phyloP scores from a whole-genome alignment of 352 stramenopile species.

The Phytopythium chamaehyphon region DNA sequence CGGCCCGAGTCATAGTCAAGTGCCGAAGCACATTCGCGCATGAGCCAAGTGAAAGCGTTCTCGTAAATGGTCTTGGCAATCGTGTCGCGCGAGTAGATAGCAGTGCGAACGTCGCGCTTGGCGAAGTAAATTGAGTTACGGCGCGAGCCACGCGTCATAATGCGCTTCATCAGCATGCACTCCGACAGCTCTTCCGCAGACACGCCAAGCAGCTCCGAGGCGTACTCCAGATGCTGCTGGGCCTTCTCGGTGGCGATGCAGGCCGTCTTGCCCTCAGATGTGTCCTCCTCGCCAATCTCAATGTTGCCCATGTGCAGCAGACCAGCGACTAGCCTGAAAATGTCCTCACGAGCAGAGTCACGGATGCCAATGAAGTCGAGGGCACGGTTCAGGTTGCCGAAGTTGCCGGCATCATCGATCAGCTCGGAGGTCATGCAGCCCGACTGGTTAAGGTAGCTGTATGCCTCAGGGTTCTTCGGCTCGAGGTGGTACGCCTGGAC shows the following conservation, averaged over 20 bases:
- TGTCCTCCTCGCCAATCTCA: conserved; percentile 63
- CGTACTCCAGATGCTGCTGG: conserved; percentile 38
- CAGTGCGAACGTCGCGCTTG: conserved; percentile 63
- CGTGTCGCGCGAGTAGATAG: conserved; percentile 82
- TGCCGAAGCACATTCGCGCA: conserved; percentile 73
- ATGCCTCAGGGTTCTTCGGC: conserved; percentile 52
- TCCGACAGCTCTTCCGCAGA: conserved; percentile 55
- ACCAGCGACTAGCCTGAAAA: conserved; percentile 69
- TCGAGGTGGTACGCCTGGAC: conserved; percentile 46
- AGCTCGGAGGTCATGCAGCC: conserved; percentile 64
- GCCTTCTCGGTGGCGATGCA: conserved; percentile 47
- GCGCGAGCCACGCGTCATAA: conserved; percentile 68
- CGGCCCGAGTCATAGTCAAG: conserved; percentile 81
- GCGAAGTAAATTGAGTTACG: conserved; percentile 79
- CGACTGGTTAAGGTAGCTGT: conserved; percentile 75
- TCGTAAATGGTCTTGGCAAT: conserved; percentile 90
- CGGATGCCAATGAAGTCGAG: conserved; percentile 74
- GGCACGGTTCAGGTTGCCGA: conserved; percentile 52
- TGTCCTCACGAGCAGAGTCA: conserved; percentile 57
- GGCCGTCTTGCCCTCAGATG: conserved; percentile 65
- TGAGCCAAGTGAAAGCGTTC: conserved; percentile 86
- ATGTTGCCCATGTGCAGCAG: conserved; percentile 82
- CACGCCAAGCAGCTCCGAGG: conserved; percentile 65
- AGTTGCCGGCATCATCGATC: conserved; percentile 71
- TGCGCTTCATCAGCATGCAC: conserved; percentile 77